A percentile compares a stretch with the other conserved stretches of the same genome.
These are phyloP conservation scores for Tricharina praecox DNA, from an alignment of 495 filamentous ascomycete species.

Conservation along the genomic window DNA sequence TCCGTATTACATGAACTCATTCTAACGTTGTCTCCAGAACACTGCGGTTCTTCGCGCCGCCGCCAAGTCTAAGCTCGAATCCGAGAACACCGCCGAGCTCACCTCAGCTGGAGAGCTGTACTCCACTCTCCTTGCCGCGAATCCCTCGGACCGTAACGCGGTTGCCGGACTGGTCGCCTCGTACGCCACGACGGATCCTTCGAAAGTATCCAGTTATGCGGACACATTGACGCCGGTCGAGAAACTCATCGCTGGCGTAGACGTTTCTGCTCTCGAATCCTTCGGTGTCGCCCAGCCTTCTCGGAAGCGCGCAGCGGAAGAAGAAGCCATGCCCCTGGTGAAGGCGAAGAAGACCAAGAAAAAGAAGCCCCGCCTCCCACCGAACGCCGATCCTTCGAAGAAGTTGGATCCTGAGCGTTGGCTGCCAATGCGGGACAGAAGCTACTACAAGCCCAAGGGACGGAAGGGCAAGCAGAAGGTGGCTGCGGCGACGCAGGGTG, in stretches of 20 bases:
- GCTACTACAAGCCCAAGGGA: conserved; percentile 71
- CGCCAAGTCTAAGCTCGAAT: conserved; percentile 60
- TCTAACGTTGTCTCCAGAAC: conserved; percentile 8
- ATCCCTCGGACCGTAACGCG: conserved; percentile 46
- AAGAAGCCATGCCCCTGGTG: conserved; percentile 28
- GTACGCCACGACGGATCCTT: conserved; percentile 48
- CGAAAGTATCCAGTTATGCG: conserved; percentile 42
- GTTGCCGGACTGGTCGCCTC: conserved; percentile 73
- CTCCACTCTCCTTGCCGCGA: conserved; percentile 41
- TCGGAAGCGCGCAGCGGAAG: conserved; percentile 42
- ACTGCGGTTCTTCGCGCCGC: conserved; percentile 57
- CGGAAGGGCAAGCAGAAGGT: conserved; percentile 75
- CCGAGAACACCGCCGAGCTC: conserved; percentile 47
- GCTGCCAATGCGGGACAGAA: conserved; percentile 77
- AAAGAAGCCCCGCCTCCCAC: conserved; percentile 51
- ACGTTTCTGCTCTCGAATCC: conserved; percentile 52
- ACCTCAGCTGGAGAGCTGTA: conserved; percentile 58
- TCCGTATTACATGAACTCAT: not conserved
- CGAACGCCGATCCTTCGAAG: conserved; percentile 60
- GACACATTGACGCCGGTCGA: conserved; percentile 47
- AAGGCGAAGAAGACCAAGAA: conserved; percentile 32
- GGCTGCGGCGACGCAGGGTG: conserved; percentile 57
- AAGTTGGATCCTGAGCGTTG: conserved; percentile 77
- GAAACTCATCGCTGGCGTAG: conserved; percentile 47
- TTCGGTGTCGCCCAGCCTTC: conserved; percentile 56